These are phyloP conservation scores for Opeltia flavorubescens DNA, from an alignment of 495 filamentous ascomycete genomes.

Conservation along the genomic window DNA sequence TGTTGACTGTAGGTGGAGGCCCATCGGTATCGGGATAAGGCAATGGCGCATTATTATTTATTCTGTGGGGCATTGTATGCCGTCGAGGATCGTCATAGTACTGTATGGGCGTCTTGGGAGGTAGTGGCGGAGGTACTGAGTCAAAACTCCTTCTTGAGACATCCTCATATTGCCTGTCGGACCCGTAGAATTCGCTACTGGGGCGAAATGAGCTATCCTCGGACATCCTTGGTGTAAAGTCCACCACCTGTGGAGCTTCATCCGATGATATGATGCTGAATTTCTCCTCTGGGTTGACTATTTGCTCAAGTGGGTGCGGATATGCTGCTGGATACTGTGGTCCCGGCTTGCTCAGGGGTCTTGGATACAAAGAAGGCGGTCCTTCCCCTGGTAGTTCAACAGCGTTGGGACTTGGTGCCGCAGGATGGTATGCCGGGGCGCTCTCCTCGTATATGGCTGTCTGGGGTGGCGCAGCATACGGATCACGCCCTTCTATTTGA, in stretches of 20 bases:
- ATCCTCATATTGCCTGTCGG: conserved; percentile 22
- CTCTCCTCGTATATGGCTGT: conserved; percentile 1
- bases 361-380: conserved; percentile 24
- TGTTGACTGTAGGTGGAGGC: conserved; percentile 70
- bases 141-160: conserved; percentile 31
- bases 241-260: conserved; percentile 34
- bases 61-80: conserved; percentile 2
- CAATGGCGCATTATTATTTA: conserved; percentile 24
- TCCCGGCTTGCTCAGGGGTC: conserved; percentile 16
- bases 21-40: conserved; percentile 75
- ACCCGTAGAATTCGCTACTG: conserved; percentile 24
- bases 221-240: conserved; percentile 22
- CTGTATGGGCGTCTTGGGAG: conserved; percentile 71
- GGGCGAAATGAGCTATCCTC: conserved; percentile 25
- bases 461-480: not conserved
- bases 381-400: conserved; percentile 54
- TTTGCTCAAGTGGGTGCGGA: conserved; percentile 15
- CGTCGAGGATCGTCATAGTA: conserved; percentile 27
- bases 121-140: conserved; percentile 55
- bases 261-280: conserved; percentile 44
- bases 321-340: conserved; percentile 14
- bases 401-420: conserved; percentile 31
- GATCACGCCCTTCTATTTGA: not conserved
- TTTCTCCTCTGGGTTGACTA: conserved; percentile 36
- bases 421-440: conserved; percentile 20